Evolutionary conservation across 1,139 yeast genomes (phyloP), one percentile per base, ranked within the genome.

Genomic region (Geotrichum bryndzae): DNA sequence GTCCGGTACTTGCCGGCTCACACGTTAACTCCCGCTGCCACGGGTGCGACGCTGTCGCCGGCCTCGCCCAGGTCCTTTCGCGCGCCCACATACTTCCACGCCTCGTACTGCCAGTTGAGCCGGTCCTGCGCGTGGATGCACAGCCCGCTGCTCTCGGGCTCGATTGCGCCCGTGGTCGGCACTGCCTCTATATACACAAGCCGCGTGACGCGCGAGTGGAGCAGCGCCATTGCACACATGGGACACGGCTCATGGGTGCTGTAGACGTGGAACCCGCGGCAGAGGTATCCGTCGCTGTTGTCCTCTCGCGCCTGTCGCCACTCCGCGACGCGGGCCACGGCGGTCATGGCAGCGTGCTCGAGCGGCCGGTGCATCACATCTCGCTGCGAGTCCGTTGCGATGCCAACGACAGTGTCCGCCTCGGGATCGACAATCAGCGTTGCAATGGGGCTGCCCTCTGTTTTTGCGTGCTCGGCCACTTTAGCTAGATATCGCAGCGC

Each of bases 221-320:
- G 87, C 48, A 95, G 78, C 0, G 98, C 99, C 99, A 95, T 95
- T 8, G 89, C 77, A 70, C 99, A 95, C 98, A 94, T 95, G 0
- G 90, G 83, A 72, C 99, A 95, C 0, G 99, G 99, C 72, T 95
- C 99, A 71, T 91, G 96, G 0, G 96, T 88, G 1, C 95, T 88
- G 70, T 89, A 91, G 0, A 94, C 91, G 64, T 88, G 85, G 66
- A 85, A 81, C 62, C 85, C 83, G 55, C 87, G 82, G 70, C 98
- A 92, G 10, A 95, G 79, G 70, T 95, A 95, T 52, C 73, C 71
- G 51, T 31, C 66, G 48, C 41, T 53, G 55, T 51, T 52, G 11
- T 35, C 56, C 15, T 35, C 35, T n/a, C 31, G 31, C 10, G 46
- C 56, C 54, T 22, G 53, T 41, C 53, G 55, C 57, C 55, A 48